phyloP scores from a whole-genome alignment of 257 asterid species.

The Solanum pinnatisectum region DNA sequence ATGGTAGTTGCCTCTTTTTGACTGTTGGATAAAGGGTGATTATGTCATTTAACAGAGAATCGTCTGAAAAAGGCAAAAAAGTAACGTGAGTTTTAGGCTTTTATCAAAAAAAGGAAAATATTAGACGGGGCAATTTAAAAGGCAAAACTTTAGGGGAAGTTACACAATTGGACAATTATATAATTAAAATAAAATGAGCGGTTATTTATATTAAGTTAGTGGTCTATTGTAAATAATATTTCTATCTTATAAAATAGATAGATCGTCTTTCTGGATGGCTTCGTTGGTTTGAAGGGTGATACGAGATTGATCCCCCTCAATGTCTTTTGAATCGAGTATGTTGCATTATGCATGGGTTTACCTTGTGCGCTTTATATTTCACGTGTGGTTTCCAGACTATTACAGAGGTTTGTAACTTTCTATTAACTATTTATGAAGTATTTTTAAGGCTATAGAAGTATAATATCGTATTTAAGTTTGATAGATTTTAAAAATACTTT shows the following conservation, averaged over 20 bases:
- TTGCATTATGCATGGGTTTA: too few relatives aligned
- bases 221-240: not conserved
- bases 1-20: not conserved
- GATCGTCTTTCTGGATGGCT: not conserved
- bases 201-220: not conserved
- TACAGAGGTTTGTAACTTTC: too few relatives aligned
- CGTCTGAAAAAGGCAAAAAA: not conserved
- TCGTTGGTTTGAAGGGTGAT: not conserved
- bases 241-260: not conserved
- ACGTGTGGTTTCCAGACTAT: not conserved
- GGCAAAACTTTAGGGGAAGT: not conserved
- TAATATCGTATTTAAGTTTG: not conserved
- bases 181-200: not conserved
- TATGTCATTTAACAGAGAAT: not conserved
- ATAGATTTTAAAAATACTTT: too few relatives aligned
- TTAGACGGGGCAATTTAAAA: not conserved
- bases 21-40: not conserved
- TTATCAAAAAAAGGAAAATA: not conserved
- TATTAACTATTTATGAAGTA: too few relatives aligned
- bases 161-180: not conserved
- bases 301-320: not conserved
- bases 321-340: rapidly evolving
- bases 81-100: not conserved
- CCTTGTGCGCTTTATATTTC: not conserved
- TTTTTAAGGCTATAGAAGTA: too few relatives aligned